These are phyloP conservation scores for Tolypocladium tropicale DNA, from an alignment of 2,329 filamentous ascomycete species.

Conservation along the genomic window DNA sequence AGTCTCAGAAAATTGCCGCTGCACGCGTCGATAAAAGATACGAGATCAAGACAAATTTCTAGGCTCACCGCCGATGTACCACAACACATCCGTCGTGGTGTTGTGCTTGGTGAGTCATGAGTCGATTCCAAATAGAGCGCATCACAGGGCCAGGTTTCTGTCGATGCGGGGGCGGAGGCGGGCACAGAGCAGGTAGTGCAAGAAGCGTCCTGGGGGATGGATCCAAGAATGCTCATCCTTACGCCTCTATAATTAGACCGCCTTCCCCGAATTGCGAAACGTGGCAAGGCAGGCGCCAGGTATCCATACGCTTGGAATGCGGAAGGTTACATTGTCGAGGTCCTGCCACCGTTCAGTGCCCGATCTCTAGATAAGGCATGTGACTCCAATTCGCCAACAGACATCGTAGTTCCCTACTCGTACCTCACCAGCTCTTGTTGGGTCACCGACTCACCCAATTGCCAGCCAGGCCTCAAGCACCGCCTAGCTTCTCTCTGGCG, in stretches of 20 bases:
- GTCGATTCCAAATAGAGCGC: neutral
- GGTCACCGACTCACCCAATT: too few species aligned
- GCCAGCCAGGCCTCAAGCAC: too few species aligned
- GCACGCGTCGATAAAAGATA: too few species aligned
- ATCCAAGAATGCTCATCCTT: neutral
- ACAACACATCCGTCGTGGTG: neutral
- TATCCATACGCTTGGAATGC: neutral
- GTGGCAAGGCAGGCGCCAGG: neutral
- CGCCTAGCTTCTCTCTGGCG: too few species aligned
- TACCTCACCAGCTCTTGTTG: too few species aligned
- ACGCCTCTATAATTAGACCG: neutral
- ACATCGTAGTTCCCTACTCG: too few species aligned
- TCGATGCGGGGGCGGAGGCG: too few species aligned
- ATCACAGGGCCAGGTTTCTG: too few species aligned
- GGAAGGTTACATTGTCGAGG: neutral
- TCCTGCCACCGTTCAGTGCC: neutral
- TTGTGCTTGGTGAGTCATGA: neutral
- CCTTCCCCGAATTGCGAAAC: neutral
- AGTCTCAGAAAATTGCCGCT: too few species aligned
- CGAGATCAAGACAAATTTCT: too few species aligned
- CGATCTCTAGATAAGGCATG: neutral
- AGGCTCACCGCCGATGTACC: neutral
- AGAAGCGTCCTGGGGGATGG: too few species aligned
- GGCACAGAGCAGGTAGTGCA: too few species aligned
- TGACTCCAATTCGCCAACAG: neutral